Conservation (phyloP, 2,329 filamentous ascomycete species). For the Cladosporium phlei region DNA sequence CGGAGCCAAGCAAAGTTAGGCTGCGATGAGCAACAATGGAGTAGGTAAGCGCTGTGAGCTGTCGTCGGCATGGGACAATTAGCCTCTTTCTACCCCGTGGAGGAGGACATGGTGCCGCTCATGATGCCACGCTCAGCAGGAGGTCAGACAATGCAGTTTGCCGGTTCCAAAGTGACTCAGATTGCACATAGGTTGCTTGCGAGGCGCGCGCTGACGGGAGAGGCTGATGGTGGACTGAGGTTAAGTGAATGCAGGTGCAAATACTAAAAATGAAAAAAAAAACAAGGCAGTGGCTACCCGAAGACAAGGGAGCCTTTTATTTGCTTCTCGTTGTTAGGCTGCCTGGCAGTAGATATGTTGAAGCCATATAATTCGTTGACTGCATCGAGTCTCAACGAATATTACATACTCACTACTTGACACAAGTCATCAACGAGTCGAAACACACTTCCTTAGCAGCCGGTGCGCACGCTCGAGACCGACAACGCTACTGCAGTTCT, state of each 20-base stretch:
- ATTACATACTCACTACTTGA: background rate
- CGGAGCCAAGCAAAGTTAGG: constrained; percentile 5
- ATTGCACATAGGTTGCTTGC: background rate
- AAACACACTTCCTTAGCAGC: no score
- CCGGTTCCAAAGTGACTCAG: constrained; percentile 13
- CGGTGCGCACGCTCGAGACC: background rate
- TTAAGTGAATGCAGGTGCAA: background rate
- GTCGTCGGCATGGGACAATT: no score
- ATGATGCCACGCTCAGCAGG: background rate
- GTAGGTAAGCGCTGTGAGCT: no score
- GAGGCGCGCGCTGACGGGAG: constrained; percentile 8
- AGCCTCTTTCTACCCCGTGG: constrained; percentile 12
- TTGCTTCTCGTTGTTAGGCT: constrained; percentile 5
- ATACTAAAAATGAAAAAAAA: background rate
- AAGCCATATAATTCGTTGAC: background rate
- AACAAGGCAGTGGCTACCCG: no score
- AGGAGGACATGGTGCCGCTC: constrained; percentile 2
- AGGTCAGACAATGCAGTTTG: background rate
- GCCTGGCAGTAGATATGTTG: background rate
- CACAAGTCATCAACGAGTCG: background rate
- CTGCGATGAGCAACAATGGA: background rate
- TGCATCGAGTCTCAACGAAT: no score
- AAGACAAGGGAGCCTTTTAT: constrained; percentile 10
- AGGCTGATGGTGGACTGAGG: background rate
- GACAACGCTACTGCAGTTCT: background rate